Evolutionary conservation across 2,329 filamentous ascomycete species (phyloP).

Genomic region (Sclerotiophoma versabilis): DNA sequence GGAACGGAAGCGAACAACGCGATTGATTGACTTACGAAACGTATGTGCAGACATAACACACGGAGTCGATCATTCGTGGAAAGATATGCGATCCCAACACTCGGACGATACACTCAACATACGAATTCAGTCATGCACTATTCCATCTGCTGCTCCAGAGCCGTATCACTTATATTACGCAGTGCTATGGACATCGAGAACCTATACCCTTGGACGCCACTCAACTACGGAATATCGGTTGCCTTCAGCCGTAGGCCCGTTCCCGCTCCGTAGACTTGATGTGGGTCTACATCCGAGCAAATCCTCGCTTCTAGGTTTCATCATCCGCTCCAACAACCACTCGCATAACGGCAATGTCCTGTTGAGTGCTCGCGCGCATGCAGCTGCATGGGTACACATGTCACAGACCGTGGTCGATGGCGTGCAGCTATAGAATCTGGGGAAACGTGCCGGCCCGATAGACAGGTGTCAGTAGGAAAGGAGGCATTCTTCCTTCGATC

Average conservation of each 20-base stretch:
- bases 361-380: slow-evolving; percentile 18
- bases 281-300: slow-evolving; percentile 1
- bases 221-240: background rate
- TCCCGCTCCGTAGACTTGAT: background rate
- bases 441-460: slow-evolving; percentile 22
- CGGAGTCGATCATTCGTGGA: slow-evolving; percentile 1
- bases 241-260: background rate
- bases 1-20: background rate
- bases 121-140: background rate
- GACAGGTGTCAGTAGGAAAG: background rate
- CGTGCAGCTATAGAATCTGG: slow-evolving; percentile 27
- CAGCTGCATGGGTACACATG: slow-evolving; percentile 19
- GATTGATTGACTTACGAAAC: slow-evolving; percentile 4
- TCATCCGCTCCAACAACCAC: slow-evolving; percentile 5
- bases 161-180: slow-evolving; percentile 8
- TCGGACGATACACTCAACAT: background rate
- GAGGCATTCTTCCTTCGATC: slow-evolving; percentile 8
- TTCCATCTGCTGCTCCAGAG: slow-evolving; percentile 1
- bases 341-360: slow-evolving; percentile 21
- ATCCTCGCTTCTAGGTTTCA: slow-evolving; percentile 2
- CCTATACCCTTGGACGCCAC: background rate
- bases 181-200: slow-evolving; percentile 1
- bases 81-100: slow-evolving; percentile 2
- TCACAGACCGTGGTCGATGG: slow-evolving; percentile 20
- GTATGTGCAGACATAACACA: background rate